A percentile compares a stretch with the other conserved stretches of the same genome.
phyloP scores from a whole-genome alignment of 139 green algal species.

The Asterochloris erici region DNA sequence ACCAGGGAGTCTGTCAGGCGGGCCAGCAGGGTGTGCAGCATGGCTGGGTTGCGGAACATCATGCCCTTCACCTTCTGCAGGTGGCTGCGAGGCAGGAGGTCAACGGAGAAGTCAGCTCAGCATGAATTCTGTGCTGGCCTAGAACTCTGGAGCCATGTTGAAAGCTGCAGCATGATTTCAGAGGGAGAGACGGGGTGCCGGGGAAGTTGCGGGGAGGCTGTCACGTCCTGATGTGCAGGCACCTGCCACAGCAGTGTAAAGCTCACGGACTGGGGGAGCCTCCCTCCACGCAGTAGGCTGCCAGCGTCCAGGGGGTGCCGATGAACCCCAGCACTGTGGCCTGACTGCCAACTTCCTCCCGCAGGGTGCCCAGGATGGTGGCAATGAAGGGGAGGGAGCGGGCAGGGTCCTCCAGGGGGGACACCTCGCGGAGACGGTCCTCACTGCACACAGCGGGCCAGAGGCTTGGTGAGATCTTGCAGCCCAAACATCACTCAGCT shows the following conservation, averaged over 20 bases:
- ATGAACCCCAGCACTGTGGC: slow-evolving; percentile 94
- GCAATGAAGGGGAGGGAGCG: slow-evolving; percentile 79
- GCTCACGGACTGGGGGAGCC: slow-evolving; percentile 54
- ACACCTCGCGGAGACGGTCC: slow-evolving; percentile 54
- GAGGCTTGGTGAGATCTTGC: too few species aligned
- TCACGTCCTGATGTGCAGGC: too few species aligned
- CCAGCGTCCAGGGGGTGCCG: slow-evolving; percentile 96
- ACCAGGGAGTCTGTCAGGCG: slow-evolving; percentile 85
- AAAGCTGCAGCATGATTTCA: too few species aligned
- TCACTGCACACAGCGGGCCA: slow-evolving; percentile 35
- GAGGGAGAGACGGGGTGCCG: too few species aligned
- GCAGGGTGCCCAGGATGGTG: slow-evolving; percentile 77
- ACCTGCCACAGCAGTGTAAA: too few species aligned
- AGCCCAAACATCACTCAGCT: too few species aligned
- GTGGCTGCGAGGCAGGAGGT: slow-evolving; percentile 39
- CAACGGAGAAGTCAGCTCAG: not conserved
- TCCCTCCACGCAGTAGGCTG: slow-evolving; percentile 94
- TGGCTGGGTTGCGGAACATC: slow-evolving; percentile 75
- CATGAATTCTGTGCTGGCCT: too few species aligned
- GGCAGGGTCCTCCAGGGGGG: slow-evolving; percentile 75
- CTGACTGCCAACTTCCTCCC: slow-evolving; percentile 59
- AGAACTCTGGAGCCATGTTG: too few species aligned
- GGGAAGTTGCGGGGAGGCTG: too few species aligned
- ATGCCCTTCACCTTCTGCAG: slow-evolving; percentile 73
- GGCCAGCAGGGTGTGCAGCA: slow-evolving; percentile 87